Evolutionary conservation across 352 stramenopile genomes (phyloP).

Genomic region (Pelagophyceae sp.): DNA sequence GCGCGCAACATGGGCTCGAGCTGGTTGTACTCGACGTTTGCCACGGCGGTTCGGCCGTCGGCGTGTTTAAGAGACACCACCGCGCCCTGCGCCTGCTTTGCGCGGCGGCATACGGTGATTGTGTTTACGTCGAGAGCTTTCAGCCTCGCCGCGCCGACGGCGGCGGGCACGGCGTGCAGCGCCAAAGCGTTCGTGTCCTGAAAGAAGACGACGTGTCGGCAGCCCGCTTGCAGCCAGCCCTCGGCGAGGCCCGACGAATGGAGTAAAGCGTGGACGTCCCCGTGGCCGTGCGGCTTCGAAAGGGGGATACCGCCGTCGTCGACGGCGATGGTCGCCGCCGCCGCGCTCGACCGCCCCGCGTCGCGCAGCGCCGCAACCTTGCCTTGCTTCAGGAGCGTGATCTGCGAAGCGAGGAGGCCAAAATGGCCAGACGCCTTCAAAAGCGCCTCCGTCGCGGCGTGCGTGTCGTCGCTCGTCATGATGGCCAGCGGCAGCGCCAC

Average conservation of each 20-base stretch:
- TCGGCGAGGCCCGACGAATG: slow-evolving; percentile 44
- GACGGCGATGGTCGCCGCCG: neutral
- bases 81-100: slow-evolving; percentile 62
- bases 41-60: slow-evolving; percentile 41
- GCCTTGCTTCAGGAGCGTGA: slow-evolving; percentile 92
- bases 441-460: slow-evolving; percentile 72
- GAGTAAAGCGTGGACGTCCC: slow-evolving; percentile 87
- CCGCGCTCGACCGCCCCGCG: slow-evolving; percentile 47
- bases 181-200: slow-evolving; percentile 92
- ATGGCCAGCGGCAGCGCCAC: slow-evolving; percentile 82
- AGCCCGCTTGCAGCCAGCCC: slow-evolving; percentile 47
- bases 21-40: slow-evolving; percentile 88
- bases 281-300: slow-evolving; percentile 95
- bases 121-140: slow-evolving; percentile 83
- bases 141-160: slow-evolving; percentile 70
- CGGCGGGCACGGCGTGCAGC: slow-evolving; percentile 76
- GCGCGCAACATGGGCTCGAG: slow-evolving; percentile 68
- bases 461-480: slow-evolving; percentile 93
- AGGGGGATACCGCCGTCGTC: slow-evolving; percentile 42
- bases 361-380: slow-evolving; percentile 73
- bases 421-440: slow-evolving; percentile 79
- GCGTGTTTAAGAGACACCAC: neutral
- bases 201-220: slow-evolving; percentile 84
- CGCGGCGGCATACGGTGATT: slow-evolving; percentile 81
- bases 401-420: slow-evolving; percentile 54